Conservation (phyloP, 148 eudicot species). For the Drosera capensis region DNA sequence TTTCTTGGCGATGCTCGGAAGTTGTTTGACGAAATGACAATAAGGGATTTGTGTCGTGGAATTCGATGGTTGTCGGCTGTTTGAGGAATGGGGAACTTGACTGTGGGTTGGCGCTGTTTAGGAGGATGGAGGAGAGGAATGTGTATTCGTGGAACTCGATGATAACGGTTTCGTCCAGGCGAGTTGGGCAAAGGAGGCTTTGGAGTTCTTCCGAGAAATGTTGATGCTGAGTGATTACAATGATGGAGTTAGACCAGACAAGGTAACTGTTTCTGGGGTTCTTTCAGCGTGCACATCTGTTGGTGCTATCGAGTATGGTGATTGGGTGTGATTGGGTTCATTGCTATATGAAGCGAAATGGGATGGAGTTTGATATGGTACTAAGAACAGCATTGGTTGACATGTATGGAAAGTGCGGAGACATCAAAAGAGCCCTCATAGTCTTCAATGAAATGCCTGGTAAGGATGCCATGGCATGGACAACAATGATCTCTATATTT, state of each 20-base stretch:
- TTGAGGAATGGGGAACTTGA: slow-evolving; percentile 44
- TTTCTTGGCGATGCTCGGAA: slow-evolving; percentile 22
- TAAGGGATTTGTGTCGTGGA: slow-evolving; percentile 63
- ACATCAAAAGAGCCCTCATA: slow-evolving; percentile 35
- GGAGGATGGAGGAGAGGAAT: slow-evolving; percentile 40
- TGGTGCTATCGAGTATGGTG: slow-evolving; percentile 56
- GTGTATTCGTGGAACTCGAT: slow-evolving; percentile 69
- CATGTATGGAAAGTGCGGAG: slow-evolving; percentile 82
- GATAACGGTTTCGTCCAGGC: slow-evolving; percentile 52
- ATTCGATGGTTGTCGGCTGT: slow-evolving; percentile 43
- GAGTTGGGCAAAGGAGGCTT: slow-evolving; percentile 44
- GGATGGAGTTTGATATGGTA: slow-evolving; percentile 52
- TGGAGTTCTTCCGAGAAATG: slow-evolving; percentile 56
- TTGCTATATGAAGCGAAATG: slow-evolving; percentile 37
- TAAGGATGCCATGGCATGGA: slow-evolving; percentile 78
- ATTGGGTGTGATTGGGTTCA: slow-evolving; percentile 57
- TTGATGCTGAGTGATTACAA: slow-evolving; percentile 12
- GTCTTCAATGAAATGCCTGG: slow-evolving; percentile 30
- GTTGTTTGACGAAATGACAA: slow-evolving; percentile 46
- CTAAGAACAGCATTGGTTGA: slow-evolving; percentile 60
- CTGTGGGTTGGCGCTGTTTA: slow-evolving; percentile 35
- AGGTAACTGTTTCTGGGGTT: slow-evolving; percentile 47
- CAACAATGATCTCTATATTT: slow-evolving; percentile 66
- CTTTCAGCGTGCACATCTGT: slow-evolving; percentile 70
- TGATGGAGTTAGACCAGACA: slow-evolving; percentile 47